Evolutionary conservation across 2,329 filamentous ascomycete species (phyloP), one percentile per base, ranked within the genome.

Genomic region (Davidsoniella virescens): DNA sequence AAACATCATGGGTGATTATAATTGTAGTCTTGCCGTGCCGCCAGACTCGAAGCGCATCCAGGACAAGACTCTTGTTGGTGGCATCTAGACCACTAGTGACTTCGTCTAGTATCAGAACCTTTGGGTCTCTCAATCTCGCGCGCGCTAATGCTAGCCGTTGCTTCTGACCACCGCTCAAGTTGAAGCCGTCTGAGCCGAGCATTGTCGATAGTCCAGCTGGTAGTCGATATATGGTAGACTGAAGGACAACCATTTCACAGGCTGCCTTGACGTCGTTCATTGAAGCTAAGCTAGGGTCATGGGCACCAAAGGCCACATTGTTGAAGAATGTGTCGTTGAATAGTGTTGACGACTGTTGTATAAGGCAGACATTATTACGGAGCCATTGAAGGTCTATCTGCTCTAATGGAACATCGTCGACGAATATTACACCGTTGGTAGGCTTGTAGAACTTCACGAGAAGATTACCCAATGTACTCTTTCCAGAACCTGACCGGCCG

Each of bases 1-100:
- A 73, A 29, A 92, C 74, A 55, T 96, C 87, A 59, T 96, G 90
- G 0, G 92, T 95, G 57, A 96, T 90, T 56, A 96, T 78, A 47
- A 96, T 84, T 0, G 90, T 96, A 0, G 88, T 95, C 61, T 85
- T 92, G 0, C 75, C 81, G 36, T 66, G 68, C 18, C 92, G 73
- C 90, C 87, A 95, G 17, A 72, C 60, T 6, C 86, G 73, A 48
- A 95, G 81, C 0, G 80, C 76, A 40, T 83, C 75, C 70, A 94
- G 81, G 37, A 94, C 73, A 10, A 79, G 63, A 0, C 66, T 66
- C 54, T 81, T 75, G 51, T 75, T 88, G 8, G 65, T 64, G 2
- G 67, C 64, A 40, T 70, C 67, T 8, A 70, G 59, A 1, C 80
- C 76, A 44, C 73, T 79, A 0, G 81, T 84, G 1, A 80, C 80